A percentile compares a stretch with the other conserved stretches of the same genome.
Conservation (phyloP, 257 asterid species). For the Petrea volubilis region DNA sequence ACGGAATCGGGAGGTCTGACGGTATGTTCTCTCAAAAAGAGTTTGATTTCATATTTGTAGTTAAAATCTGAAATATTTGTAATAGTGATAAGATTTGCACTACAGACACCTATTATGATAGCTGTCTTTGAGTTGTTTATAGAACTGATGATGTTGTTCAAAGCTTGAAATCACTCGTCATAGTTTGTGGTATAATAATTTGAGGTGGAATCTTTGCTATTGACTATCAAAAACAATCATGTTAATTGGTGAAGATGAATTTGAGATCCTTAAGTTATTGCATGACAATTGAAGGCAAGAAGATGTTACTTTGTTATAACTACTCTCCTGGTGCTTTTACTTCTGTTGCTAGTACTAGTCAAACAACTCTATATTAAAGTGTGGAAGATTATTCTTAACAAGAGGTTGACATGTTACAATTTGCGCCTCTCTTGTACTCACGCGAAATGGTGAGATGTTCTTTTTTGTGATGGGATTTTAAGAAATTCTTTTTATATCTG, state of each 20-base stretch:
- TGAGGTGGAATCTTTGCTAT: background rate
- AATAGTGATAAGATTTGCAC: background rate
- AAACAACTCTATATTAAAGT: constrained; percentile 6
- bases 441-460: background rate
- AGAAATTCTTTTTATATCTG: constrained; percentile 10
- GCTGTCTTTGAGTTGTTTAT: background rate
- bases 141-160: background rate
- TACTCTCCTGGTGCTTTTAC: constrained; percentile 4
- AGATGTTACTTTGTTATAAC: background rate
- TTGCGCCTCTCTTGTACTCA: constrained; percentile 1
- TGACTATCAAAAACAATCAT: background rate
- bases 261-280: constrained; percentile 13
- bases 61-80: background rate
- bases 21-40: constrained; percentile 40
- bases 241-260: background rate
- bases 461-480: constrained; percentile 18
- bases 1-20: constrained; percentile 85
- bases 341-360: background rate
- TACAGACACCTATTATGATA: background rate
- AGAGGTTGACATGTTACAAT: constrained; percentile 3
- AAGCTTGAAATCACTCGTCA: background rate
- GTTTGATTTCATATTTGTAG: background rate
- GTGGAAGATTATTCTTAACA: background rate
- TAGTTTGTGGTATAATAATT: background rate
- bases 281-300: background rate